A percentile compares a stretch with the other conserved stretches of the same genome.
Conservation (phyloP, 495 filamentous ascomycete genomes). For the Venustampulla echinocandica region DNA sequence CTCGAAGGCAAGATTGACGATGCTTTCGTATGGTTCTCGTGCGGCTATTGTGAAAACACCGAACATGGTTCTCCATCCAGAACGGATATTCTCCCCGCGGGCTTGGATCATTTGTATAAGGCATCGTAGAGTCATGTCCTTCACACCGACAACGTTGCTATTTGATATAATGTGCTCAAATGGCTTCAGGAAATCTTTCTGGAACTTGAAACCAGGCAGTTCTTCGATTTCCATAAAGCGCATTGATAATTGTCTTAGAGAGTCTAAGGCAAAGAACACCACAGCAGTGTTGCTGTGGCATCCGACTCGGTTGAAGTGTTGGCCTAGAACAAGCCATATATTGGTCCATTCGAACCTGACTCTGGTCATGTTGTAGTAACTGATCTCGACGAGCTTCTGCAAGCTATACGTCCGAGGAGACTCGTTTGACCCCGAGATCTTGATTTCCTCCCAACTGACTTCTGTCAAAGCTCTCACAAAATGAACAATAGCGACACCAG, state of each 20-base stretch:
- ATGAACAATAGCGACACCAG: conserved; percentile 92
- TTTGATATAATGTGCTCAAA: conserved; percentile 97
- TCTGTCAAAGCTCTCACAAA: conserved; percentile 90
- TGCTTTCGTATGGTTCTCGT: conserved; percentile 83
- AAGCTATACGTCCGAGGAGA: conserved; percentile 91
- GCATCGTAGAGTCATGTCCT: conserved; percentile 96
- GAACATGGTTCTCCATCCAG: conserved; percentile 99
- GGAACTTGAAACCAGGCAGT: conserved; percentile 96
- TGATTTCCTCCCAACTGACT: conserved; percentile 98
- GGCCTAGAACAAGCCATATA: conserved; percentile 91
- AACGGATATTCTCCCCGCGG: conserved; percentile 88
- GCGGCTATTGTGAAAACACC: conserved; percentile 96
- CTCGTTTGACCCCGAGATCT: conserved; percentile 89
- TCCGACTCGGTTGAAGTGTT: conserved; percentile 96
- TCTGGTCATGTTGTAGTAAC: conserved; percentile 98
- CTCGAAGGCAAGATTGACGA: conserved; percentile 93
- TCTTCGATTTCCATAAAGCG: conserved; percentile 98
- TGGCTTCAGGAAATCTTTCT: conserved; percentile 97
- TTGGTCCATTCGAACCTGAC: conserved; percentile 97
- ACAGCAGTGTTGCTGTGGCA: conserved; percentile 92
- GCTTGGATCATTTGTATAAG: conserved; percentile 99
- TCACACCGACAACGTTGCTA: conserved; percentile 79
- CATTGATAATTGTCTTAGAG: conserved; percentile 91
- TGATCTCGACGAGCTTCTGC: conserved; percentile 97
- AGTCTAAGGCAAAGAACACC: conserved; percentile 95